Evolutionary conservation across 2,329 filamentous ascomycete genomes (phyloP), one percentile per base, ranked within the genome.

Genomic region (Myriosclerotinia duriaeana): DNA sequence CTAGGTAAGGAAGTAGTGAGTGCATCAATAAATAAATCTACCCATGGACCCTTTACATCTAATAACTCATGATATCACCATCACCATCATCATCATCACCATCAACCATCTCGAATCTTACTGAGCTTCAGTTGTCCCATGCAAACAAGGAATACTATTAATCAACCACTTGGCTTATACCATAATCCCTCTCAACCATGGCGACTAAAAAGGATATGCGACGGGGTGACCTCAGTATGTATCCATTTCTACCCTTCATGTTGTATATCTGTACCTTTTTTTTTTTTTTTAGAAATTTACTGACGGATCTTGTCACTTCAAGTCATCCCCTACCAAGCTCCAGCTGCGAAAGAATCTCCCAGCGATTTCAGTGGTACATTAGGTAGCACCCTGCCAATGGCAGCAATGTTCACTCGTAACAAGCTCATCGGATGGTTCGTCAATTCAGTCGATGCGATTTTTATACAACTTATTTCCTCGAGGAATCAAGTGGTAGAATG

Each of bases 381-480:
- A 65, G 81, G 84, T 38, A 94, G 89, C 76, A 96, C 93, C 46
- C 83, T 98, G 76, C 94, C 94, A 67, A 97, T 97, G 94, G 93
- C 92, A 67, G 93, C 93, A 70, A 96, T 97, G 84, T 95, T 97
- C 77, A 95, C 90, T 73, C 86, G 93, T 72, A 97, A 96, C 81
- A 90, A 91, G 84, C 95, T 86, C 75, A 80, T 89, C 67, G 87
- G 87, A 76, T 89, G 87, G 85, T 87, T 78, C 68, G 81, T 77
- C 56, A 22, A 61, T 36, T 22, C 30, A 42, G 46, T 17, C 68
- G 17, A 52, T 53, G n/a, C 22, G 8, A 46, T 52, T 17, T 7
- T 11, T n/a, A 34, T 22, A 17, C 20, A 2, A 38, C 44, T 26
- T 26, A 26, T 36, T 38, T 22, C 38, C 6, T 50, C 15, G 44